A percentile compares a stretch with the other conserved stretches of the same genome.
These are phyloP conservation scores for Setomelanomma holmii DNA, from an alignment of 2,329 filamentous ascomycete species.

Conservation along the genomic window DNA sequence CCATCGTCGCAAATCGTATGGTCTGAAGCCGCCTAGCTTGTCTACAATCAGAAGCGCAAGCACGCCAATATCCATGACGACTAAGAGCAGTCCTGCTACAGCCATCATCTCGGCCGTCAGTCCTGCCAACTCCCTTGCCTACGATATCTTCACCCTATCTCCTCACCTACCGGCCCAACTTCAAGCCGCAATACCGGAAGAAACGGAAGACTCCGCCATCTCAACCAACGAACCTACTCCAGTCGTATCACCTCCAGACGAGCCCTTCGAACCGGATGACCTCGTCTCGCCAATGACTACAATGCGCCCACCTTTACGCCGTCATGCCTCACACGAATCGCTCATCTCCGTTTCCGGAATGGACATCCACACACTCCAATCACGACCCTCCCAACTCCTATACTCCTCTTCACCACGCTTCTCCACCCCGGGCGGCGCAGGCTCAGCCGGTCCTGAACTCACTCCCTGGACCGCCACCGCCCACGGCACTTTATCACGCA, in stretches of 20 bases:
- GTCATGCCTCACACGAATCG: slow-evolving; percentile 81
- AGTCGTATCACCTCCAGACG: slow-evolving; percentile 30
- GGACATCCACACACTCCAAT: slow-evolving; percentile 84
- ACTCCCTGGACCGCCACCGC: slow-evolving; percentile 55
- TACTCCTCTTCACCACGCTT: slow-evolving; percentile 60
- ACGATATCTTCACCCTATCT: slow-evolving; percentile 39
- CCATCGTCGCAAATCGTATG: slow-evolving; percentile 32
- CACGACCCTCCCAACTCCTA: slow-evolving; percentile 77
- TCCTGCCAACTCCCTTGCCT: slow-evolving; percentile 39
- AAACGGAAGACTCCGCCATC: slow-evolving; percentile 37
- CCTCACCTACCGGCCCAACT: slow-evolving; percentile 27
- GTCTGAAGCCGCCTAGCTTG: slow-evolving; percentile 38
- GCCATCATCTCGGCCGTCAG: slow-evolving; percentile 42
- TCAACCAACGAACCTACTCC: slow-evolving; percentile 18
- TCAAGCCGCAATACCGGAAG: slow-evolving; percentile 45
- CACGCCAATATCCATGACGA: slow-evolving; percentile 40
- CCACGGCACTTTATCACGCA: slow-evolving; percentile 59
- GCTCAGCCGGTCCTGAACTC: slow-evolving; percentile 49
- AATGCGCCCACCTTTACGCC: slow-evolving; percentile 61
- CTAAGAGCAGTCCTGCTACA: slow-evolving; percentile 44
- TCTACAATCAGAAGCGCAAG: slow-evolving; percentile 41
- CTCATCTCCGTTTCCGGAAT: slow-evolving; percentile 86
- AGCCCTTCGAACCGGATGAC: slow-evolving; percentile 38
- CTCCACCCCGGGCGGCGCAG: slow-evolving; percentile 54
- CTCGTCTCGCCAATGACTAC: slow-evolving; percentile 35